Base-by-base conservation (phyloP, 2,329 filamentous ascomycete genomes). In the Colletotrichum liaoningense region DNA sequence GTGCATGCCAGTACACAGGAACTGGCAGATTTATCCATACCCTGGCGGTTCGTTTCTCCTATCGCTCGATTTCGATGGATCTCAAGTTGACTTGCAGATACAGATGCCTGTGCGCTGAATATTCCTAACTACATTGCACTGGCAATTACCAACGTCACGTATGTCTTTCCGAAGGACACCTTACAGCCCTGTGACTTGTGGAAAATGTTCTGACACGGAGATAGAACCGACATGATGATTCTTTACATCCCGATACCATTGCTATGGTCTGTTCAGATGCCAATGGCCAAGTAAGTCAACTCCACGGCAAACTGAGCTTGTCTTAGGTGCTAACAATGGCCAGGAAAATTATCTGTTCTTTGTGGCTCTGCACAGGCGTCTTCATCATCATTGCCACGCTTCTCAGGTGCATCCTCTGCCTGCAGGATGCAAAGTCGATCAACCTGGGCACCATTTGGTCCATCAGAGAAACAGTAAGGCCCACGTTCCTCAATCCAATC, bases 301-400 rank as follows among this genome's bases (percentile, higher is more conserved):
- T 46, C 4, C n/a, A 4, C 14, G 19, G 14, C 6, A 3, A 35
- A 16, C 14, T 67, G 9, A 12, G n/a, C 7, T 9, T 33, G 0
- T 26, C 46, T 42, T 33, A 16, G 24, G 14, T 16, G 7, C 55
- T 68, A n/a, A 74, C 16, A 4, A 2, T 6, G 12, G 3, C 6
- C 55, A 77, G 78, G 33, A 79, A 80, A 77, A 26, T 79, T 4
- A 56, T 78, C 6, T 77, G 78, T 2, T 76, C 77, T 1, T 68
- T 80, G 0, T 77, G 79, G 6, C 74, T 79, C 6, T 80, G 75
- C 0, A 80, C 76, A 0, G 77, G 78, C 1, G 65, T 76, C 8
- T 80, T 80, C 60, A 78, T 80, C 1, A 80, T 80, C 2, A 63
- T 76, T 0, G 78, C 78, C 4, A 78, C 79, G 0, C 76, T 80